These are phyloP conservation scores for Podaxis mareebaensis DNA, from an alignment of 768 basidiomycete genomes.

Conservation along the genomic window DNA sequence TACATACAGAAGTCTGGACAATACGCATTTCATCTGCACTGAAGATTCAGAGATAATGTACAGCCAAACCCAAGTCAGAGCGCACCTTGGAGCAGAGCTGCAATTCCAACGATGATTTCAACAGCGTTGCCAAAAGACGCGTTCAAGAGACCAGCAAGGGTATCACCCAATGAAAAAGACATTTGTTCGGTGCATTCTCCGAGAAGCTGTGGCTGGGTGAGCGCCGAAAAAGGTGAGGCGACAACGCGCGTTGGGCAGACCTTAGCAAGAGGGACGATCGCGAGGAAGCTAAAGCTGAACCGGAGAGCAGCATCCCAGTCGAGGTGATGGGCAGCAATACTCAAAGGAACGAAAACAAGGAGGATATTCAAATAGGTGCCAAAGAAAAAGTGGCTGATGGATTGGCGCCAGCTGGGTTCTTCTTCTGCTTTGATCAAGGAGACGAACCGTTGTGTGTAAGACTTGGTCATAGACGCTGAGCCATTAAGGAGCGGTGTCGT, in stretches of 20 bases:
- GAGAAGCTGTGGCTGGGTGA: constrained; percentile 49
- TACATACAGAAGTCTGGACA: constrained; percentile 83
- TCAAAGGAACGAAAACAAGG: constrained; percentile 79
- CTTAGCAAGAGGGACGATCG: constrained; percentile 87
- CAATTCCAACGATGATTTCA: constrained; percentile 88
- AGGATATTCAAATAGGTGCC: constrained; percentile 74
- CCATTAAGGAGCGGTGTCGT: constrained; percentile 47
- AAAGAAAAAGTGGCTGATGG: constrained; percentile 61
- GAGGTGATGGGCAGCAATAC: constrained; percentile 59
- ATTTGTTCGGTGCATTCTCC: constrained; percentile 84
- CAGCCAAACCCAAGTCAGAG: background rate
- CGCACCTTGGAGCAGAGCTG: constrained; percentile 76
- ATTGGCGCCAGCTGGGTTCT: constrained; percentile 60
- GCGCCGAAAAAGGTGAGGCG: constrained; percentile 2
- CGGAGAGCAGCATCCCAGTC: constrained; percentile 78
- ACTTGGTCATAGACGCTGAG: constrained; percentile 25
- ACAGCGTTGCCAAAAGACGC: constrained; percentile 85
- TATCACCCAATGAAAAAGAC: constrained; percentile 77
- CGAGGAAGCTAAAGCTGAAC: constrained; percentile 75
- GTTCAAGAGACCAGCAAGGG: constrained; percentile 83
- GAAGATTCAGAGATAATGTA: constrained; percentile 15
- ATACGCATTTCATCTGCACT: constrained; percentile 73
- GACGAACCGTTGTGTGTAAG: constrained; percentile 35
- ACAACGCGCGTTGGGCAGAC: constrained; percentile 37
- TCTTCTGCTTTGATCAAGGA: constrained; percentile 55